Evolutionary conservation across 2,329 filamentous ascomycete genomes (phyloP), one percentile per base, ranked within the genome.

Genomic region (Penicillium brasilianum): DNA sequence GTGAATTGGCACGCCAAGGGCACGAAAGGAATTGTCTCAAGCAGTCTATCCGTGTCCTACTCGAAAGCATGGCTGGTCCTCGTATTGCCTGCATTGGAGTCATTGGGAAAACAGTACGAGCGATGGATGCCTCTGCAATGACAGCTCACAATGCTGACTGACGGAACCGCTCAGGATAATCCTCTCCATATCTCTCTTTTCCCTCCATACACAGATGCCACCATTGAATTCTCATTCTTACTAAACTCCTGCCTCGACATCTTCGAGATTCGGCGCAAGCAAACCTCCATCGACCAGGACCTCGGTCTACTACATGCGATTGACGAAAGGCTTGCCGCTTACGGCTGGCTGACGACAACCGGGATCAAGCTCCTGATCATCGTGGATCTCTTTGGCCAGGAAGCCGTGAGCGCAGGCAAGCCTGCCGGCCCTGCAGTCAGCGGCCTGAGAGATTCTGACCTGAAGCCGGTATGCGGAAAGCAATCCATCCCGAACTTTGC

Each of bases 281-380:
- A 88, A 71, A 90, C 90, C 71, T 86, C 85, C 22, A 81, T 86
- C 61, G 90, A 92, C 54, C 93, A 95, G 69, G 94, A 98, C 76
- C 89, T 95, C 67, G 94, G 95, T 32, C 86, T 98, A 13, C 85
- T 99, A 54, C 94, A 98, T 80, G 93, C 93, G 61, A 85, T 98
- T 61, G 95, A 98, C 80, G 94, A 99, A 80, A 87, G 93, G 28
- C 85, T 98, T 50, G 93, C 93, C 37, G 90, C 93, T 68, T 99
- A 98, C 81, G 95, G 95, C 71, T 97, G 92, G 87, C 87, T 98
- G 78, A 97, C 95, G 59, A 98, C 97, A 78, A 98, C 95, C 28
- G 93, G 93, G 43, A 88, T 97, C 65, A 93, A 94, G 75, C 88
- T 99, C 72, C 88, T 98, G 36, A 89, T 93, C 64, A 87, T 97